Conservation (phyloP, 2,329 filamentous ascomycete genomes). For the Seiridium cupressi region DNA sequence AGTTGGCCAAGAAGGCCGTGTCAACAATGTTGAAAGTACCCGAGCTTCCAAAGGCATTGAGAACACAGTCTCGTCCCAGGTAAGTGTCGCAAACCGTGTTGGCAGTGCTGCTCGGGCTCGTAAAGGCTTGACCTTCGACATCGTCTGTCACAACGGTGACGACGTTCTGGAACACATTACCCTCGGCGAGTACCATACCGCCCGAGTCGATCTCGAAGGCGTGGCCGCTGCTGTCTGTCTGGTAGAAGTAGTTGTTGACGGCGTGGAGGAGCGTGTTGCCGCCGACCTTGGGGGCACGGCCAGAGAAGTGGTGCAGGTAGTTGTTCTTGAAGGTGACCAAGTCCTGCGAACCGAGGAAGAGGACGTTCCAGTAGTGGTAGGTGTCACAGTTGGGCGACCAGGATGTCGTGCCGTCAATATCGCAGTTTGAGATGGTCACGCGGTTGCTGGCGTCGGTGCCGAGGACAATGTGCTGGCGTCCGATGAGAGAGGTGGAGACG, state of each 20-base stretch:
- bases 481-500: conserved; percentile 55
- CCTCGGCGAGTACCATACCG: conserved; percentile 50
- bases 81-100: conserved; percentile 8
- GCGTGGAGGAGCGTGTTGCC: conserved; percentile 57
- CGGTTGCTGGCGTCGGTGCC: conserved; percentile 51
- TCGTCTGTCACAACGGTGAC: conserved; percentile 33
- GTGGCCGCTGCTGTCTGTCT: conserved; percentile 46
- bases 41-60: conserved; percentile 7
- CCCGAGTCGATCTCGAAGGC: conserved; percentile 52
- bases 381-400: conserved; percentile 58
- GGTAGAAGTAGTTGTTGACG: conserved; percentile 61
- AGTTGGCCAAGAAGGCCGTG: conserved; percentile 27
- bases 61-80: conserved; percentile 4
- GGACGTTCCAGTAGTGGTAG: conserved; percentile 60
- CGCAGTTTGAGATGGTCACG: conserved; percentile 59
- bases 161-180: conserved; percentile 58
- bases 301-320: conserved; percentile 58
- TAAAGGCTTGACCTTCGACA: conserved; percentile 2
- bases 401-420: conserved; percentile 52
- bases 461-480: conserved; percentile 60
- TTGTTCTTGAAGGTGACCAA: conserved; percentile 58
- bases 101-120: conserved; percentile 10
- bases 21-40: conserved; percentile 19
- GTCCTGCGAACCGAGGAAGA: conserved; percentile 55
- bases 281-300: conserved; percentile 55